Percentiles rank a stretch among this genome's conserved stretches.
Evolutionary conservation across 2,329 filamentous ascomycete genomes (phyloP).

Genomic region (Fusarium xylarioides): DNA sequence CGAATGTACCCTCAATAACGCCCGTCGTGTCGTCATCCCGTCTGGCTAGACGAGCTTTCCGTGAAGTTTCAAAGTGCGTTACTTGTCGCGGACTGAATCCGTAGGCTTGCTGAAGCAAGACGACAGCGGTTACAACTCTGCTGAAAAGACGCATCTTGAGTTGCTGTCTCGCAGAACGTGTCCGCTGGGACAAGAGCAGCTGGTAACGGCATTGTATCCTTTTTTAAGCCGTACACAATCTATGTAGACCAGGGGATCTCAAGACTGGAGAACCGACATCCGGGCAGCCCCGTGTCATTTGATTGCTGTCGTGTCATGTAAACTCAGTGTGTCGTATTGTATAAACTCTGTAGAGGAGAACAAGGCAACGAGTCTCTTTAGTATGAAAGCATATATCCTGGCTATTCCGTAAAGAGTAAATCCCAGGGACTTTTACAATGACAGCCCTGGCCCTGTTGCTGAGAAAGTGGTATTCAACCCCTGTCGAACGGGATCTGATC

Average conservation of each 20-base stretch:
- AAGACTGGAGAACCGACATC: neutral
- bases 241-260: neutral
- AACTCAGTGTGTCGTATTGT: neutral
- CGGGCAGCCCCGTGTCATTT: neutral
- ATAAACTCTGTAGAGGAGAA: neutral
- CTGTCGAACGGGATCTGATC: neutral
- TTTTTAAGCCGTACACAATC: neutral
- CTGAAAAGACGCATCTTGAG: neutral
- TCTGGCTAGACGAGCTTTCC: neutral
- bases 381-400: neutral
- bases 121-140: neutral
- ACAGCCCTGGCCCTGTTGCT: neutral
- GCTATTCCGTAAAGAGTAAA: neutral
- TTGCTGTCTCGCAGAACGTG: neutral
- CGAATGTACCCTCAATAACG: neutral
- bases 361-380: neutral
- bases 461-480: neutral
- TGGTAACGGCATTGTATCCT: neutral
- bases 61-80: neutral
- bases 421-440: neutral
- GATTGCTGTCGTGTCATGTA: neutral
- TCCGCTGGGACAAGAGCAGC: neutral
- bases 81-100: neutral
- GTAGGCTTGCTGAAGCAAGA: neutral
- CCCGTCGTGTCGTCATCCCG: neutral